Evolutionary conservation across 768 basidiomycete species (phyloP).

Genomic region (Tricholoma flavovirens): DNA sequence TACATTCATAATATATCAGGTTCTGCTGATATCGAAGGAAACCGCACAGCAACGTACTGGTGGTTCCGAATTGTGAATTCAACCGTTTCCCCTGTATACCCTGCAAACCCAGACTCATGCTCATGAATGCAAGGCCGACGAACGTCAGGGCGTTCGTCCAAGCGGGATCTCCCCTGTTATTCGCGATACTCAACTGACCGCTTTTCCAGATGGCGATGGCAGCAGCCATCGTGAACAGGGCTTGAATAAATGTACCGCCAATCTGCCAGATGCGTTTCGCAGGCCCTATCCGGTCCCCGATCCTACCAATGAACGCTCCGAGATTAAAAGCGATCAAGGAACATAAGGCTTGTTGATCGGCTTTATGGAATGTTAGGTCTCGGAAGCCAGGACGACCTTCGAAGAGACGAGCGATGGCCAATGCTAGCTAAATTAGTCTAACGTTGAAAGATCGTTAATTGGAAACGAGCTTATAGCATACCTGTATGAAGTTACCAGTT

Average conservation of each 20-base stretch:
- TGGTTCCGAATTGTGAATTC: constrained; percentile 75
- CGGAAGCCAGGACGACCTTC: constrained; percentile 38
- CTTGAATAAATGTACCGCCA: constrained; percentile 65
- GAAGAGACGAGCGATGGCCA: constrained; percentile 82
- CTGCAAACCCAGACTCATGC: constrained; percentile 77
- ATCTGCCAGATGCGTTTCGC: constrained; percentile 74
- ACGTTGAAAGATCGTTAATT: background rate
- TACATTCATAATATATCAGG: constrained; percentile 17
- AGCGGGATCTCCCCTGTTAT: constrained; percentile 51
- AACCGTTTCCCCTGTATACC: constrained; percentile 81
- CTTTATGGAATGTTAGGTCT: constrained; percentile 62
- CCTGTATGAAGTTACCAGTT: constrained; percentile 72
- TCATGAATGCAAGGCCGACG: constrained; percentile 73
- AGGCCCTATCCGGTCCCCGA: constrained; percentile 78
- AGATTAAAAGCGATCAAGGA: constrained; percentile 73
- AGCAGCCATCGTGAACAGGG: constrained; percentile 67
- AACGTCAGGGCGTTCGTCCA: constrained; percentile 69
- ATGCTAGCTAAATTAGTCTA: constrained; percentile 45
- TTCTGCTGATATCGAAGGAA: background rate
- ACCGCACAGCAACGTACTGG: constrained; percentile 41
- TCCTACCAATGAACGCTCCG: constrained; percentile 73
- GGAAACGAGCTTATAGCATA: constrained; percentile 20
- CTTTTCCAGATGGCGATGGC: constrained; percentile 71
- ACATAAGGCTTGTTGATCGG: constrained; percentile 80
- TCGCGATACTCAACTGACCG: constrained; percentile 48